phyloP scores from a whole-genome alignment of 345 rosid species.

The Corymbia maculata region DNA sequence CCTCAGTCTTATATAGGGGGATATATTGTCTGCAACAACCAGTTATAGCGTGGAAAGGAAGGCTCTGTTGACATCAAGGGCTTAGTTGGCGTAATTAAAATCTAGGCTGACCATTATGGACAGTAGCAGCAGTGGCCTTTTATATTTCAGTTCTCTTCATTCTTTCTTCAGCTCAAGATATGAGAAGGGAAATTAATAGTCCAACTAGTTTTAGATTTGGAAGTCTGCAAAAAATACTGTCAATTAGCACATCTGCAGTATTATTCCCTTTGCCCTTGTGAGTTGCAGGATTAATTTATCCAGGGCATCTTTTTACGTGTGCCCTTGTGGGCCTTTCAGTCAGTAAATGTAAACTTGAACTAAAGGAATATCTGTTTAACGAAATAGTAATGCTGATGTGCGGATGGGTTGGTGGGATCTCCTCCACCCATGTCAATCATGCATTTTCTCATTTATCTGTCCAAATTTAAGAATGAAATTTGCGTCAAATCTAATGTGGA shows the following conservation, averaged over 20 bases:
- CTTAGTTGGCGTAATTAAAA: neutral
- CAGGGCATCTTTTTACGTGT: neutral
- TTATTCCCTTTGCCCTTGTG: neutral
- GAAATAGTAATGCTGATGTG: neutral
- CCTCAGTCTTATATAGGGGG: neutral
- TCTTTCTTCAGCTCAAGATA: neutral
- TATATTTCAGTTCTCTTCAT: neutral
- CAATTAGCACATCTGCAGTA: neutral
- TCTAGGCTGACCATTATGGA: neutral
- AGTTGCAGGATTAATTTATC: neutral
- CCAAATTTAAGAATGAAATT: neutral
- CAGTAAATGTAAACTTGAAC: neutral
- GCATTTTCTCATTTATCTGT: neutral
- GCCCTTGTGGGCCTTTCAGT: neutral
- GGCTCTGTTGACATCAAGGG: neutral
- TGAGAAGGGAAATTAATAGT: neutral
- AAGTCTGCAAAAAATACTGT: neutral
- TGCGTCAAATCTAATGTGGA: neutral
- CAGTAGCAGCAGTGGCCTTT: neutral
- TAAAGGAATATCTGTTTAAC: neutral
- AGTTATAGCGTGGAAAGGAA: neutral
- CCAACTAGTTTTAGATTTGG: neutral
- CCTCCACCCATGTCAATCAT: neutral
- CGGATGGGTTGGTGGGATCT: neutral
- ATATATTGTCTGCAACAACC: neutral